Base-by-base conservation (phyloP, 306 rosid species). In the Quercus cerris region DNA sequence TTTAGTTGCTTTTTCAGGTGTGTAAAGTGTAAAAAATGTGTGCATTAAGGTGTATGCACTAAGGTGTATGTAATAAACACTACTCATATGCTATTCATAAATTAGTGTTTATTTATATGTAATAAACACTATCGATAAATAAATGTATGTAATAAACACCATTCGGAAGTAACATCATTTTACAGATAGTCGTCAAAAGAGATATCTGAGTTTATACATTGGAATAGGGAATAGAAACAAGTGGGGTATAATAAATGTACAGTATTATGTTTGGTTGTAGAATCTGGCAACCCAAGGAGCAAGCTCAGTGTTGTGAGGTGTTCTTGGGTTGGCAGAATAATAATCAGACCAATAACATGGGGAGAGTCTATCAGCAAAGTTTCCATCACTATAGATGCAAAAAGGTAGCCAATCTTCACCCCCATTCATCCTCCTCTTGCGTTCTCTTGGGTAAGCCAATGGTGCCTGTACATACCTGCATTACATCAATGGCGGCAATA, bases 271-370 rank as follows among this genome's bases (percentile, higher is more conserved):
- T 79, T 75, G 76, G 80, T 78, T 87, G 83, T 94, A 92, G 81
- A 90, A 92, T 82, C 83, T 86, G 64, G 98, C 87, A 12, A 92
- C 97, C 98, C 98, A 94, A 61, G 96, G 97, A 80, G 98, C 95
- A 81, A 94, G 97, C 56, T 87, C n/a, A 44, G 97, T 94, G 41
- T 79, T 71, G 56, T 85, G 85, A 23, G 98, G 95, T 64, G 86
- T 82, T 78, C 98, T 87, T 14, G 89, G 88, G 75, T 89, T 87
- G 84, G 80, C 76, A 67, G 94, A 87, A 66, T 90, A 94, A 80
- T 91, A 86, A 80, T 94, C 95, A 38, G 91, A 90, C 98, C 97
- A 94, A 84, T 46, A 90, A 85, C 97, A 91, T 4, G 95, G 92
- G 23, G 63, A 77, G 77, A 94, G 85, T 81, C 67, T 87, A 68